Evolutionary conservation across 305 asterid genomes (phyloP).

Genomic region (Fraxinus latifolia): DNA sequence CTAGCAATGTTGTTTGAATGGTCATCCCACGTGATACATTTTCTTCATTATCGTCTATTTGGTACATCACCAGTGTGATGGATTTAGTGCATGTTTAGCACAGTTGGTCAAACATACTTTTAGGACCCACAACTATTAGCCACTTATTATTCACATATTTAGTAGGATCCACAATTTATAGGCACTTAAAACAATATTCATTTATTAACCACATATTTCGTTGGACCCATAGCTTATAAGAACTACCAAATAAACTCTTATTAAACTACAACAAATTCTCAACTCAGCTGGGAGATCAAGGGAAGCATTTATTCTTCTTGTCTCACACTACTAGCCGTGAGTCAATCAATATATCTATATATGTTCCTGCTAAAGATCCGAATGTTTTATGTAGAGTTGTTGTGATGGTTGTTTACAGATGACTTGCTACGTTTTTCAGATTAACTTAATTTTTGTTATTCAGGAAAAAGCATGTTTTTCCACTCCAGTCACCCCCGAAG

Average conservation of each 20-base stretch:
- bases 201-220: neutral
- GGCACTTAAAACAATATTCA: neutral
- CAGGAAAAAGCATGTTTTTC: constrained; percentile 84
- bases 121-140: neutral
- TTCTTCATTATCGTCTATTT: neutral
- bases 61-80: neutral
- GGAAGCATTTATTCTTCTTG: neutral
- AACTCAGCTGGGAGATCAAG: neutral
- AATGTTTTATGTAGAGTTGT: neutral
- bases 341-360: neutral
- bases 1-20: neutral
- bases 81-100: neutral
- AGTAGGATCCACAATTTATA: neutral
- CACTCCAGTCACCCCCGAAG: constrained; percentile 54
- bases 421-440: neutral
- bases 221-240: neutral
- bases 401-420: neutral
- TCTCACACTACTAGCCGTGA: neutral
- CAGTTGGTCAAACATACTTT: neutral
- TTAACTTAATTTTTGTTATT: neutral
- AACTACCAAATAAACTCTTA: neutral
- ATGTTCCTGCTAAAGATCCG: neutral
- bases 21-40: neutral
- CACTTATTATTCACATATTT: neutral
- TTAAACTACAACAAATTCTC: neutral